Percentiles rank a stretch among this genome's conserved stretches.
phyloP scores from a whole-genome alignment of 768 basidiomycete species.

The Tylopilus sp. region DNA sequence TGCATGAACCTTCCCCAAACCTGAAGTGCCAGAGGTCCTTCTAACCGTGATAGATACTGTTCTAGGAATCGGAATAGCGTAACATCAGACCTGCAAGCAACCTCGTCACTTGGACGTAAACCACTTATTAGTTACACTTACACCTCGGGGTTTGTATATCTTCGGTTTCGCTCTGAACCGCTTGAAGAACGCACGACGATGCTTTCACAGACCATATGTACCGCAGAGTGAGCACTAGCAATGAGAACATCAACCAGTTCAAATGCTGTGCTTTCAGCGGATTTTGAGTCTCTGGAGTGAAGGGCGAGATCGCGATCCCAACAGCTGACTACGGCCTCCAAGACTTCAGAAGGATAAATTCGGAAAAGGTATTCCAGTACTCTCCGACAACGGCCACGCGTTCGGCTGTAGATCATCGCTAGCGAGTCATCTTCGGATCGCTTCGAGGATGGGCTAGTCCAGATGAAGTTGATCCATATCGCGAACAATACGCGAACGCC shows the following conservation, averaged over 20 bases:
- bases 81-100: slow-evolving; percentile 59
- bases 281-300: slow-evolving; percentile 37
- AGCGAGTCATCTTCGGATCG: slow-evolving; percentile 66
- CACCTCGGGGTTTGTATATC: slow-evolving; percentile 65
- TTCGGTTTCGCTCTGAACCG: slow-evolving; percentile 56
- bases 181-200: slow-evolving; percentile 58
- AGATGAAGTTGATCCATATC: slow-evolving; percentile 64
- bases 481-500: slow-evolving; percentile 74
- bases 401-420: slow-evolving; percentile 61
- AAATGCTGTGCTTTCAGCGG: slow-evolving; percentile 56
- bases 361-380: slow-evolving; percentile 87
- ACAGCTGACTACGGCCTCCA: slow-evolving; percentile 79
- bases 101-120: slow-evolving; percentile 1
- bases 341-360: slow-evolving; percentile 71
- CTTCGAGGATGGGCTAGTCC: slow-evolving; percentile 43
- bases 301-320: slow-evolving; percentile 65
- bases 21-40: slow-evolving; percentile 89
- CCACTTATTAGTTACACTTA: slow-evolving; percentile 33
- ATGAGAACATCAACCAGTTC: slow-evolving; percentile 82
- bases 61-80: slow-evolving; percentile 86
- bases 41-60: slow-evolving; percentile 75
- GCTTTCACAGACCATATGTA: slow-evolving; percentile 86
- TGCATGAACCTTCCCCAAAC: slow-evolving; percentile 82
- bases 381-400: slow-evolving; percentile 66
- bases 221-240: slow-evolving; percentile 79